A percentile compares a stretch with the other conserved stretches of the same genome.
These are phyloP conservation scores for Phallus indusiatus DNA, from an alignment of 768 basidiomycete genomes.

Conservation along the genomic window DNA sequence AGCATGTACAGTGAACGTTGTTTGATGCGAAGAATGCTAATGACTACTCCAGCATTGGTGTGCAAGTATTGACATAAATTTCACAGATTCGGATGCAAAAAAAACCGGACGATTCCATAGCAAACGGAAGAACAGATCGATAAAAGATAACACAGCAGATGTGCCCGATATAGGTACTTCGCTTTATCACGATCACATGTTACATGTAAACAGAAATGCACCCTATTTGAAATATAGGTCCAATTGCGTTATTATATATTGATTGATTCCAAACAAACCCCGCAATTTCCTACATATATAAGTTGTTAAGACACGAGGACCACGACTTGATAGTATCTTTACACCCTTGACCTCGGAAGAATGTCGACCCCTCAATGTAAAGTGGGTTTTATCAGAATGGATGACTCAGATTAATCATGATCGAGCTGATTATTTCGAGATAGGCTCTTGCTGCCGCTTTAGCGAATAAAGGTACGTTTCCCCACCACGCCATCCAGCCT, in stretches of 20 bases:
- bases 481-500: background rate
- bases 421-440: background rate
- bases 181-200: background rate
- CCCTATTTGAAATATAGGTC: background rate
- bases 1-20: background rate
- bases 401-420: background rate
- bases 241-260: background rate
- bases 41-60: background rate
- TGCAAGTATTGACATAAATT: no score
- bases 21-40: background rate
- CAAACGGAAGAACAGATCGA: background rate
- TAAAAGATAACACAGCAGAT: background rate
- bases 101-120: background rate
- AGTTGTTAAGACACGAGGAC: background rate
- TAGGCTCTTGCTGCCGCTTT: background rate
- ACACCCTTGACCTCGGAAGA: background rate
- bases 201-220: background rate
- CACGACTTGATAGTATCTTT: background rate
- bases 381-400: background rate
- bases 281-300: background rate
- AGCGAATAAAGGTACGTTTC: background rate
- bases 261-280: background rate
- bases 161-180: background rate
- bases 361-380: background rate
- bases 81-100: background rate